phyloP scores from a whole-genome alignment of 2,329 filamentous ascomycete species.

The Coniochaeta sp. region DNA sequence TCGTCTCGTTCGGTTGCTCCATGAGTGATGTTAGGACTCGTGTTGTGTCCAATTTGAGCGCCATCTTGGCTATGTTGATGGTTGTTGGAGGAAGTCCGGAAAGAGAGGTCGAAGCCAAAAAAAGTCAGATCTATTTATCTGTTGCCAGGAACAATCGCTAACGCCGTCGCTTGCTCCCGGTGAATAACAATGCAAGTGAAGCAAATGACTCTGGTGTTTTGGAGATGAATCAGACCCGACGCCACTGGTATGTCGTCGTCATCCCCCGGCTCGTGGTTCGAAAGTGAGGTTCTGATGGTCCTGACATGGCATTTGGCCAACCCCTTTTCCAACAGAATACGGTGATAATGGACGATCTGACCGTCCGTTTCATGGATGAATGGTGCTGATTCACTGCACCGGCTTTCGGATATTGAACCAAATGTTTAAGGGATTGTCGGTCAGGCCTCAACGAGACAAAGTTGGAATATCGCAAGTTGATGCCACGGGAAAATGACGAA shows the following conservation, averaged over 20 bases:
- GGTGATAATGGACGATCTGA: background rate
- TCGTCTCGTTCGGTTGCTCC: conserved; percentile 42
- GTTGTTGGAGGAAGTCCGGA: background rate
- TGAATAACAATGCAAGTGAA: background rate
- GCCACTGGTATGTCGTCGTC: background rate
- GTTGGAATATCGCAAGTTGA: no score
- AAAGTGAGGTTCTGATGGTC: background rate
- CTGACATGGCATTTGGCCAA: background rate
- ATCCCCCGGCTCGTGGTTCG: background rate
- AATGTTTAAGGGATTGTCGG: background rate
- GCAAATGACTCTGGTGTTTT: background rate
- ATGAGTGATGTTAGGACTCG: background rate
- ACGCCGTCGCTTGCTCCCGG: background rate
- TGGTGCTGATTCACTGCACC: background rate
- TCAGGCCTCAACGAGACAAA: no score
- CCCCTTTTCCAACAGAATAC: background rate
- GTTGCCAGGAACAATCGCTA: background rate
- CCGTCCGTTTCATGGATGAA: background rate
- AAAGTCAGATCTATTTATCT: background rate
- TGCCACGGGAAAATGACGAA: background rate
- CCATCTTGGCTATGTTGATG: background rate
- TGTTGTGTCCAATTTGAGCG: background rate
- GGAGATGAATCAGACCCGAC: background rate
- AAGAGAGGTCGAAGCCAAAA: no score
- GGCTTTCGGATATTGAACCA: no score